Evolutionary conservation across 2,329 filamentous ascomycete genomes (phyloP), one percentile per base, ranked within the genome.

Genomic region (Ophiostoma fasciatum): DNA sequence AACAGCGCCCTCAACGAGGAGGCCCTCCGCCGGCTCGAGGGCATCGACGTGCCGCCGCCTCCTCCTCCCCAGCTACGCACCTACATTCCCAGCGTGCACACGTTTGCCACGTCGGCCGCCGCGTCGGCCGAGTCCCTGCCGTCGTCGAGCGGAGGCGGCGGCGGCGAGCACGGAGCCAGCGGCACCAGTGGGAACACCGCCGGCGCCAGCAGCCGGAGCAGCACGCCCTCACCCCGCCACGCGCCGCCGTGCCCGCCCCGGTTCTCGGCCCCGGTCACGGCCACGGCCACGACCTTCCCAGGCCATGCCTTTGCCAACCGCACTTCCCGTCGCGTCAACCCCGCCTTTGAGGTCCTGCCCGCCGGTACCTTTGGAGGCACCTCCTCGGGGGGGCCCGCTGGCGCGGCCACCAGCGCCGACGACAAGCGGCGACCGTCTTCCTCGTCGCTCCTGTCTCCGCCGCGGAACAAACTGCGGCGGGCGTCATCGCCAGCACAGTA

Each of bases 311-410:
- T 20, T 20, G 45, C 56, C 52, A 61, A 59, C 40, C 52, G 51
- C 12, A 39, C 41, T 12, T 40, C 50, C 5, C 47, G 59, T n/a
- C 54, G 51, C 33, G 53, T 59, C 18, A 60, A 61, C 43, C 46
- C 51, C 5, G 54, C 51, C 1, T 60, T 61, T 28, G 55, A 60
- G 39, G 45, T 62, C 9, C 42, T 60, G 9, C 57, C 57, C 11
- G 57, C 56, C 7, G 59, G 59, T 10, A 60, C 57, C 35, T 58
- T 53, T 37, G 48, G 44, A 25, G 11, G 9, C n/a, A n/a, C n/a
- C n/a, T n/a, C n/a, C n/a, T n/a, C n/a, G n/a, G n/a, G n/a, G n/a
- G n/a, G n/a, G n/a, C n/a, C n/a, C n/a, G n/a, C n/a, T n/a, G 22
- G 22, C 22, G 11, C 6, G 18, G 18, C 18, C 25, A 18, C 18